Base-by-base conservation (phyloP, 495 filamentous ascomycete genomes). In the Lepraria neglecta region DNA sequence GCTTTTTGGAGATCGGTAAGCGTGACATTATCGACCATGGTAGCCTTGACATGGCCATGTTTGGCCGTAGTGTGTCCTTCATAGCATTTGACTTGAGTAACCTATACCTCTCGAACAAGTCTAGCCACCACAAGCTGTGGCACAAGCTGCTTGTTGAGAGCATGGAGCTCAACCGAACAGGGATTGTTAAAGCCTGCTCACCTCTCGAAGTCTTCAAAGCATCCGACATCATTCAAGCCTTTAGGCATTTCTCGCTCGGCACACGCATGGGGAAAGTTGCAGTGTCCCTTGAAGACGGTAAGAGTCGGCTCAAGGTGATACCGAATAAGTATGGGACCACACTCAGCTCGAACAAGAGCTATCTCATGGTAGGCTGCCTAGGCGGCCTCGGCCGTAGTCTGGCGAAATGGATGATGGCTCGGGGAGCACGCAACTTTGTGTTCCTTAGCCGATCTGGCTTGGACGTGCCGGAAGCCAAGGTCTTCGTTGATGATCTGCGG, bases 311-410 rank as follows among this genome's bases (percentile, higher is more conserved):
- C 0, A 61, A 61, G 28, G 59, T 61, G 9, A 19, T 27, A 38
- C 24, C 54, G 14, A 19, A 12, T 2, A 48, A 56, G 42, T 27
- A 46, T 31, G 24, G 28, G 19, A 24, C 24, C 24, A 24, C 1
- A 24, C 24, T 24, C 24, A 47, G 28, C 35, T 14, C 61, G 1
- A 60, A 65, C 4, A 56, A 65, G 7, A 67, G 67, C 9, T 75
- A 72, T 28, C 50, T 75, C 1, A 56, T 77, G 7, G 64, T 70
- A 3, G 73, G 75, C 0, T 71, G 71, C 14, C 56, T 70, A 3
- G 73, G 75, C 0, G 72, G 71, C 14, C 56, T 77, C 0, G 75
- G 75, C 4, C 58, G 72, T 7, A 67, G 65, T 12, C 35, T 78
- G 43, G 66, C 71, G 9, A 64, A 69, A 3, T 75, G 68, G 28